Base-by-base conservation (phyloP, 2,329 filamentous ascomycete genomes). In the Trichoderma atrobrunneum region DNA sequence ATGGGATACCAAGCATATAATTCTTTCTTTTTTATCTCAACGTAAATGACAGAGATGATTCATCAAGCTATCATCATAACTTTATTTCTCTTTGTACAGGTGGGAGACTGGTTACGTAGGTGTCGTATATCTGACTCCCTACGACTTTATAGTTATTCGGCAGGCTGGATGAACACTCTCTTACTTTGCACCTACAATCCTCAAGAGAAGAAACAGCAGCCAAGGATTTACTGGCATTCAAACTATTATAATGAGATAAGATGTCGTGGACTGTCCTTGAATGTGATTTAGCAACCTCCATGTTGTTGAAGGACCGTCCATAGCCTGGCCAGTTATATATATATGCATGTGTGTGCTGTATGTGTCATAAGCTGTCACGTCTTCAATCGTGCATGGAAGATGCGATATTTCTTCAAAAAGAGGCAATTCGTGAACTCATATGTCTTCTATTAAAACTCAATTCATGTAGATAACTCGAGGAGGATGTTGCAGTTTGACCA, bases 1-100 rank as follows among this genome's bases (percentile, higher is more conserved):
- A 54, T 62, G 60, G 64, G 57, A 70, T 70, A 62, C 56, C 57
- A 62, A 62, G 66, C 66, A 62, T 54, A 62, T 24, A 34, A 26
- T 36, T 34, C 11, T 21, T 65, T 34, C 12, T 56, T 28, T 66
- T 30, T 11, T 39, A 39, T 57, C 54, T 28, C 26, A 10, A 48
- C n/a, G 36, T 18, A 60, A 48, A 28, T 60, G 36, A 34, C 34
- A 60, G 36, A 60, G 14, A 6, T 28, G 12, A n/a, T 48, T 28
- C 54, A 60, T 26, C 54, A 32, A 24, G 24, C 12, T 8, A 26
- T 43, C 16, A 14, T 26, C 10, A 43, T 11, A 16, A 21, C 14
- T 39, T 30, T 21, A 16, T 21, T 48, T 48, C 16, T 51, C n/a
- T 32, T 51, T n/a, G n/a, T 24, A 51, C 14, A 24, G 39, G 39